These are phyloP conservation scores for Jackrogersella minutella DNA, from an alignment of 495 filamentous ascomycete genomes.

Conservation along the genomic window DNA sequence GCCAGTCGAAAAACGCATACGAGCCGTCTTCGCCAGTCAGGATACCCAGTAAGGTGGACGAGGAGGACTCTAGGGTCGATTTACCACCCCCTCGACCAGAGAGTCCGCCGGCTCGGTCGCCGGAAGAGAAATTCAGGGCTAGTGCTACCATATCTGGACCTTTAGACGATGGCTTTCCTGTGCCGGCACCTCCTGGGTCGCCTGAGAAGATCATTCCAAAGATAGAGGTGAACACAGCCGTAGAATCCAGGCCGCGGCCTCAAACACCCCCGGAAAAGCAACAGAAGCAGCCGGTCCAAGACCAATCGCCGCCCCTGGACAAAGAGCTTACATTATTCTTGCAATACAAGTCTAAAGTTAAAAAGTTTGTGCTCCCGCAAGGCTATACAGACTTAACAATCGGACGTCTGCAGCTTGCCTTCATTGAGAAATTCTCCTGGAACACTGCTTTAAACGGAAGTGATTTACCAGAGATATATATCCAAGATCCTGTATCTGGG, in stretches of 20 bases:
- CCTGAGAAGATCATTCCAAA: conserved; percentile 45
- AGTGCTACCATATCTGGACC: conserved; percentile 62
- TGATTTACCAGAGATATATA: conserved; percentile 95
- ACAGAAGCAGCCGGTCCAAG: conserved; percentile 50
- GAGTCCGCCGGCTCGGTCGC: conserved; percentile 63
- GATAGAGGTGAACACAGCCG: conserved; percentile 20
- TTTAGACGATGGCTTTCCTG: conserved; percentile 48
- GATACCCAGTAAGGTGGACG: conserved; percentile 69
- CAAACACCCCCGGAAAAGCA: conserved; percentile 54
- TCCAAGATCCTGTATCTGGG: conserved; percentile 93
- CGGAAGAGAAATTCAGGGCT: conserved; percentile 67
- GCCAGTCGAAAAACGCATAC: conserved; percentile 46
- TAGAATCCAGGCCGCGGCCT: conserved; percentile 37
- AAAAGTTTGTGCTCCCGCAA: conserved; percentile 90
- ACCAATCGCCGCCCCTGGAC: conserved; percentile 77
- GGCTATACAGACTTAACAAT: conserved; percentile 84
- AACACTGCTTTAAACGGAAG: conserved; percentile 93
- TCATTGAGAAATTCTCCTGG: conserved; percentile 99
- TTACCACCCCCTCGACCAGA: conserved; percentile 48
- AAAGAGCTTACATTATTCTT: conserved; percentile 96
- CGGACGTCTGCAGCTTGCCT: conserved; percentile 89
- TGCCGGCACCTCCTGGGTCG: conserved; percentile 42
- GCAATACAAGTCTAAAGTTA: conserved; percentile 96
- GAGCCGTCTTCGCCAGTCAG: conserved; percentile 69
- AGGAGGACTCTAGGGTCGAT: conserved; percentile 59